Evolutionary conservation across 345 rosid genomes (phyloP).

Genomic region (Lenwebbia sp.): DNA sequence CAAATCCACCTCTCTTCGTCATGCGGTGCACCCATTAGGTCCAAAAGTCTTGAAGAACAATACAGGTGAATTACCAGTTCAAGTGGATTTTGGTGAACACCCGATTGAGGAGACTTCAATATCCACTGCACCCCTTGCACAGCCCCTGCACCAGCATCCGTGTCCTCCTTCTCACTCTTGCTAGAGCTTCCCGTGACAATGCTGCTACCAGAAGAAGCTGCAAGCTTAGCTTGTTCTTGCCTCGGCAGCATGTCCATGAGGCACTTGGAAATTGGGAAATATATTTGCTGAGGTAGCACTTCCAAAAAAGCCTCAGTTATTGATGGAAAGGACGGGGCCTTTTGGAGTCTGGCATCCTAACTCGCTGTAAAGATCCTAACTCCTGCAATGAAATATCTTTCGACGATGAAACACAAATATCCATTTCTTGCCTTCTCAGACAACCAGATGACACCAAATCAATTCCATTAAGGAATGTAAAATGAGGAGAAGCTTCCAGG

Average conservation of each 20-base stretch:
- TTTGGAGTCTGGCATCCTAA: conserved; percentile 7
- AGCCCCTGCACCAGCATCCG: background rate
- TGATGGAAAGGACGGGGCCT: conserved; percentile 12
- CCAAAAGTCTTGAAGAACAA: background rate
- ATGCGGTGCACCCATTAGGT: conserved; percentile 6
- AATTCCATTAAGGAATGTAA: background rate
- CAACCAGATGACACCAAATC: background rate
- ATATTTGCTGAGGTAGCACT: conserved; percentile 13
- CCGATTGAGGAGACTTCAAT: background rate
- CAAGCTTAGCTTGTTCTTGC: conserved; percentile 4
- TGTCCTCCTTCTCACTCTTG: background rate
- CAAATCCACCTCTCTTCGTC: conserved; percentile 17
- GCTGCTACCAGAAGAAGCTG: conserved; percentile 1
- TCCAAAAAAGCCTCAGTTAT: conserved; percentile 14
- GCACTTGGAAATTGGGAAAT: conserved; percentile 8
- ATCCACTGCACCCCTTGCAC: background rate
- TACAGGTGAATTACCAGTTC: background rate
- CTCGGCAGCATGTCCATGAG: conserved; percentile 2
- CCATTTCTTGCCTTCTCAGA: background rate
- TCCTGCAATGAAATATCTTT: background rate
- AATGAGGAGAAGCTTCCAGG: background rate
- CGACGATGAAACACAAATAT: background rate
- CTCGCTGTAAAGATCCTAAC: background rate
- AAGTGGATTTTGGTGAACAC: background rate
- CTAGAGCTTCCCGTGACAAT: background rate